phyloP scores from a whole-genome alignment of 1,284 basidiomycete genomes.

The Ustilago hordei region DNA sequence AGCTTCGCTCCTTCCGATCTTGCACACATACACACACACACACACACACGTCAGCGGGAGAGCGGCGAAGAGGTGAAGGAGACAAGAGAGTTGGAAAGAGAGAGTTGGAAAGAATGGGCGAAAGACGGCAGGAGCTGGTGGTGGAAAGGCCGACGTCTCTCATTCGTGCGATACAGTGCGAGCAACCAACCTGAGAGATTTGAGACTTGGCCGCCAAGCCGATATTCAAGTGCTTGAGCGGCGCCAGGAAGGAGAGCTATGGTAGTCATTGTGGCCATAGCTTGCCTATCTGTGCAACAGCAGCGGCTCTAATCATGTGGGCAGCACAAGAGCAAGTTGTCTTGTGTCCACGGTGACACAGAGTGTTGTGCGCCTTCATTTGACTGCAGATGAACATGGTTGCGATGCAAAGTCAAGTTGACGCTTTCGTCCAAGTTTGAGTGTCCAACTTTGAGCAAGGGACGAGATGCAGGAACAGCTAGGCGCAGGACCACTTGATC shows the following conservation, averaged over 20 bases:
- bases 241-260: too few species aligned
- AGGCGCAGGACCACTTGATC: neutral
- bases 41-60: neutral
- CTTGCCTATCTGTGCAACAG: neutral
- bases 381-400: neutral
- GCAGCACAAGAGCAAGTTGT: neutral
- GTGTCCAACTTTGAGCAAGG: conserved; percentile 1
- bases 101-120: too few species aligned
- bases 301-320: neutral
- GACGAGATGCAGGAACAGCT: conserved; percentile 5
- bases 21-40: neutral
- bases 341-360: neutral
- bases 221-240: too few species aligned
- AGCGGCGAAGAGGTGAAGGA: too few species aligned
- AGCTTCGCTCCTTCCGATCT: neutral
- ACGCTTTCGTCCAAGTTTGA: too few species aligned
- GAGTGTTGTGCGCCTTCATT: conserved; percentile 7
- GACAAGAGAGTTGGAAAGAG: too few species aligned
- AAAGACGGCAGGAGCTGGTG: too few species aligned
- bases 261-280: too few species aligned
- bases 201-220: too few species aligned
- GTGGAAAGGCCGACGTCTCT: too few species aligned
- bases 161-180: too few species aligned
- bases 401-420: conserved; percentile 2
- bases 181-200: too few species aligned